Percentiles rank a stretch among this genome's conserved stretches.
phyloP scores from a whole-genome alignment of 2,329 filamentous ascomycete genomes.

The Sclerotiophoma versabilis region DNA sequence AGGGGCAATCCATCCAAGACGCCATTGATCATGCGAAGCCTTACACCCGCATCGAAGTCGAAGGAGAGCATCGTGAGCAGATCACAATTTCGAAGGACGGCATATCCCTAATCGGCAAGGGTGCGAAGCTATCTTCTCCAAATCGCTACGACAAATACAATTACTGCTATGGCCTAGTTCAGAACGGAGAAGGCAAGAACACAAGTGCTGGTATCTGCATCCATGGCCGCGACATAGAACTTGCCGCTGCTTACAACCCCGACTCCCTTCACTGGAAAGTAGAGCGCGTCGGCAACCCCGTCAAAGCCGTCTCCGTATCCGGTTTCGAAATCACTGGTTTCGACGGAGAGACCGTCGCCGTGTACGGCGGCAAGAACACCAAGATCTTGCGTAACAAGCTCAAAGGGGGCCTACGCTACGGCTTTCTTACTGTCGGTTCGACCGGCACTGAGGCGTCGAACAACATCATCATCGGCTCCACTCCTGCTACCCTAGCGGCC shows the following conservation, averaged over 20 bases:
- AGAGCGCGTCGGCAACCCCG: neutral
- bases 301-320: slow-evolving; percentile 19
- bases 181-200: neutral
- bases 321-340: slow-evolving; percentile 20
- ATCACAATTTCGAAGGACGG: slow-evolving; percentile 15
- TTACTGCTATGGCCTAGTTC: slow-evolving; percentile 14
- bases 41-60: slow-evolving; percentile 18
- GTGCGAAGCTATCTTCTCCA: slow-evolving; percentile 14
- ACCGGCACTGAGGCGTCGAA: slow-evolving; percentile 11
- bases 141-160: neutral
- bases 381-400: slow-evolving; percentile 19
- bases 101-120: slow-evolving; percentile 19
- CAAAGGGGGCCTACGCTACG: slow-evolving; percentile 13
- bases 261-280: slow-evolving; percentile 9
- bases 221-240: slow-evolving; percentile 6
- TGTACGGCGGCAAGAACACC: slow-evolving; percentile 18
- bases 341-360: slow-evolving; percentile 18
- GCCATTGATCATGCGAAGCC: slow-evolving; percentile 13
- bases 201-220: slow-evolving; percentile 24
- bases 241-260: neutral
- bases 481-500: neutral
- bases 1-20: slow-evolving; percentile 15
- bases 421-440: slow-evolving; percentile 22
- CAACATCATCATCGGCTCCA: slow-evolving; percentile 8
- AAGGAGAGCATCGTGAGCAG: slow-evolving; percentile 19